Evolutionary conservation across 2,329 filamentous ascomycete species (phyloP), one percentile per base, ranked within the genome.

Genomic region (Fusarium chaquense): DNA sequence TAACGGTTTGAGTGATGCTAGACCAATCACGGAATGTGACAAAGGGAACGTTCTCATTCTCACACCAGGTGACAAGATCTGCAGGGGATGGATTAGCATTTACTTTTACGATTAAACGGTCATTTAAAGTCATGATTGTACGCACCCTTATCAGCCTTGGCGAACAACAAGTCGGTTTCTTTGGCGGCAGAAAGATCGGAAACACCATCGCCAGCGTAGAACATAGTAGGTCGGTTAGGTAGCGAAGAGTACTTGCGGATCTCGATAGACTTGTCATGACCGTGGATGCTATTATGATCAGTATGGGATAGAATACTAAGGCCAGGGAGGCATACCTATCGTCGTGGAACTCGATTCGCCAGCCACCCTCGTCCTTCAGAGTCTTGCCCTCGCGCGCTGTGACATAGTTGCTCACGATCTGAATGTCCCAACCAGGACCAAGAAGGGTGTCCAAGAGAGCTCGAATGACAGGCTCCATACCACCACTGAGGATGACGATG

Each of bases 261-360:
- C 78, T 96, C 93, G 56, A 95, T 84, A 28, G 91, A 94, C 87
- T 99, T 99, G 85, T 99, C 95, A 78, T 99, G 96, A n/a, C 96
- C 96, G 75, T 97, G 97, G 62, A 90, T 86, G 77, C 91, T 93
- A 67, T 62, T 12, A 24, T 32, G 26, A 45, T 73, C 49, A 73
- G 58, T 47, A 52, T 13, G 18, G 15, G 1, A 38, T 18, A 20
- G 30, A 22, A 4, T 45, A 18, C 6, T 6, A 35, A 16, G 9
- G 40, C 4, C 7, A 16, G 12, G 15, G 12, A 15, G 5, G 44
- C 80, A 76, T 76, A 90, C 89, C 89, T 93, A 65, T 95, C 93
- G 78, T 99, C 94, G 76, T 93, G 94, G 81, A 91, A 99, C 62
- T 88, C 84, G 73, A 99, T 95, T 76, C 91, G 84, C 96, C 96